phyloP scores from a whole-genome alignment of 371 early-diverging fungal species.

The Phascolomyces articulosus region DNA sequence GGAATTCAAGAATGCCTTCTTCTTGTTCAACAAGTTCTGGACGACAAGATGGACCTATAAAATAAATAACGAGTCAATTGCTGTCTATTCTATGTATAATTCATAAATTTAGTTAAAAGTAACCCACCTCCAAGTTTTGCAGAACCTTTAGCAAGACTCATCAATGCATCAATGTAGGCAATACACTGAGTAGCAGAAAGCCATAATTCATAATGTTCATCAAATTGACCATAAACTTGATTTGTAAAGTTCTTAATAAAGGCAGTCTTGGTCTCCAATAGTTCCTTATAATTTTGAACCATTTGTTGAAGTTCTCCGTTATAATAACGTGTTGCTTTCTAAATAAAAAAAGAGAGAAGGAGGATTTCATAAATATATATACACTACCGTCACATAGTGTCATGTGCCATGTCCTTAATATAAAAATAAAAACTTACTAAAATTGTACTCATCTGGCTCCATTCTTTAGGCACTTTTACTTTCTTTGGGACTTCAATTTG shows the following conservation, averaged over 20 bases:
- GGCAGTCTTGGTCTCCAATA: slow-evolving; percentile 80
- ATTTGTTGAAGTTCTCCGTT: slow-evolving; percentile 68
- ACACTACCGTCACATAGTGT: no score
- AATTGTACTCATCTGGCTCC: slow-evolving; percentile 81
- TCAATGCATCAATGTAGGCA: slow-evolving; percentile 91
- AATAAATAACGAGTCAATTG: not conserved
- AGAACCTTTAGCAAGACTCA: slow-evolving; percentile 81
- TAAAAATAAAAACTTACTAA: no score
- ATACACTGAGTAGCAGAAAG: slow-evolving; percentile 72
- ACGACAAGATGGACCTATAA: slow-evolving; percentile 68
- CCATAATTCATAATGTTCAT: slow-evolving; percentile 73
- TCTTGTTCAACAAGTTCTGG: slow-evolving; percentile 74
- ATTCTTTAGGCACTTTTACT: slow-evolving; percentile 80
- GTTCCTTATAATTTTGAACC: slow-evolving; percentile 79
- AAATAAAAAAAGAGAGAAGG: no score
- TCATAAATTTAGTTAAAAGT: no score
- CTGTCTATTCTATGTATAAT: not conserved
- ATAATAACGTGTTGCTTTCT: slow-evolving; percentile 89
- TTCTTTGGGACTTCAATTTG: slow-evolving; percentile 90
- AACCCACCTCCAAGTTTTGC: slow-evolving; percentile 70
- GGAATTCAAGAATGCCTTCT: slow-evolving; percentile 70
- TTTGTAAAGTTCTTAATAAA: slow-evolving; percentile 67
- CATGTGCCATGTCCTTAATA: no score
- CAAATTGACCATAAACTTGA: slow-evolving; percentile 80
- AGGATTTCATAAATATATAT: no score